Percentiles rank a stretch among this genome's conserved stretches.
Conservation (phyloP, 148 eudicot species). For the Nepenthes gracilis region DNA sequence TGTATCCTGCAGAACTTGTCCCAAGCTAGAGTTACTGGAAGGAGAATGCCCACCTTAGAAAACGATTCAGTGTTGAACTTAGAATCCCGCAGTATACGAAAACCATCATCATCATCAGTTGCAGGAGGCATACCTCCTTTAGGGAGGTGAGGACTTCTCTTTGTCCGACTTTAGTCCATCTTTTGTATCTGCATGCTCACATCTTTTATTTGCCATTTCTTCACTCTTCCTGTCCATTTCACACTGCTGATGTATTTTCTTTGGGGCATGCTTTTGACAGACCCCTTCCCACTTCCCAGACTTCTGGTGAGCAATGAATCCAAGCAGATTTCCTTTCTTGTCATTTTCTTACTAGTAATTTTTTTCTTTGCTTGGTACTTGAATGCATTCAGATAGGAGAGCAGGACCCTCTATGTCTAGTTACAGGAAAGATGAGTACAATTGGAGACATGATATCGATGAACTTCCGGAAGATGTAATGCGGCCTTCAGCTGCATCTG, state of each 20-base stretch:
- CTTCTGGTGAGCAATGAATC: constrained; percentile 53
- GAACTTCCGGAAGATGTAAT: constrained; percentile 67
- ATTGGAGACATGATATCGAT: constrained; percentile 72
- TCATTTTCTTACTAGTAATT: background rate
- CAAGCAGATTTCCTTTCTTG: background rate
- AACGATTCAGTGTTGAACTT: constrained; percentile 42
- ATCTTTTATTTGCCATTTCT: background rate
- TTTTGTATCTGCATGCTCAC: background rate
- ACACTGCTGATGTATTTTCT: background rate
- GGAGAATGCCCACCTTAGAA: constrained; percentile 43
- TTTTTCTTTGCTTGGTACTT: constrained; percentile 1
- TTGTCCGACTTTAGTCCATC: constrained; percentile 9
- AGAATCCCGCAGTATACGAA: constrained; percentile 54
- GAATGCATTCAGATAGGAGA: constrained; percentile 48
- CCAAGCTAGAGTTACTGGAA: constrained; percentile 53
- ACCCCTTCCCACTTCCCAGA: constrained; percentile 60
- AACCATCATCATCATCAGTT: constrained; percentile 62
- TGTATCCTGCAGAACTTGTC: constrained; percentile 45
- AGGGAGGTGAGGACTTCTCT: constrained; percentile 15
- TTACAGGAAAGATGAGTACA: constrained; percentile 80
- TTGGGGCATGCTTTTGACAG: constrained; percentile 25
- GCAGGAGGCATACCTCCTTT: background rate
- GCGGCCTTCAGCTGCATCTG: constrained; percentile 77
- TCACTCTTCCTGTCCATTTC: constrained; percentile 18
- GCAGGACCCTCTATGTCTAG: constrained; percentile 68